Percentiles rank a stretch among this genome's conserved stretches.
Conservation (phyloP, 345 rosid species). For the Salix dunnii region DNA sequence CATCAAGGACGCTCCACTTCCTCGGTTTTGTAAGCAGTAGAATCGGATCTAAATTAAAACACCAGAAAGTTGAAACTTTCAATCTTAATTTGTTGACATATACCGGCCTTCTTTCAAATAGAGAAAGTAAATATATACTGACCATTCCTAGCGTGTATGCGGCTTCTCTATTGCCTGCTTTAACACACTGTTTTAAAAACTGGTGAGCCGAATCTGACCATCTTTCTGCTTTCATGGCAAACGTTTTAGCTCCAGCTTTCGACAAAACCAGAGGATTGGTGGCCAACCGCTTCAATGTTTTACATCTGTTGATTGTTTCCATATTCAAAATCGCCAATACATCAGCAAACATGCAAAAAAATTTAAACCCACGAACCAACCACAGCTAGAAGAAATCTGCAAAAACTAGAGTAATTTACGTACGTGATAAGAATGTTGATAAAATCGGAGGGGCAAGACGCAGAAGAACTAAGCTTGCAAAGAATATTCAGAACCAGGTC, state of each 20-base stretch:
- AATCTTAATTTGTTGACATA: neutral
- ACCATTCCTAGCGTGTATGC: slow-evolving; percentile 68
- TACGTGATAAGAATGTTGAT: slow-evolving; percentile 45
- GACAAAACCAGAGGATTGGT: slow-evolving; percentile 45
- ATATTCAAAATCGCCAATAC: neutral
- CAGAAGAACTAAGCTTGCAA: slow-evolving; percentile 48
- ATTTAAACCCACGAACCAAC: neutral
- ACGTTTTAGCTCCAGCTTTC: slow-evolving; percentile 35
- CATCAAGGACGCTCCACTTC: slow-evolving; percentile 54
- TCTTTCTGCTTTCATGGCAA: slow-evolving; percentile 41
- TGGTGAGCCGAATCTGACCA: slow-evolving; percentile 61
- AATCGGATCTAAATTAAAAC: slow-evolving; percentile 54
- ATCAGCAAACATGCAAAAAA: neutral
- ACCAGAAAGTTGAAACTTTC: neutral
- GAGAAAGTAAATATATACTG: neutral
- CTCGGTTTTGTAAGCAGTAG: slow-evolving; percentile 50
- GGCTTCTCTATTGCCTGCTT: slow-evolving; percentile 58
- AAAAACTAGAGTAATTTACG: neutral
- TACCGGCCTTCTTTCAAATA: neutral
- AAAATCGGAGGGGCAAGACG: slow-evolving; percentile 57
- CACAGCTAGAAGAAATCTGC: neutral
- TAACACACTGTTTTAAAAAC: slow-evolving; percentile 47
- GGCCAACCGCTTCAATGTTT: slow-evolving; percentile 35
- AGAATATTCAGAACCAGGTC: slow-evolving; percentile 55
- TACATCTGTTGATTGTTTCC: slow-evolving; percentile 37